Base-by-base conservation (phyloP, 441 rosid species). In the Gossypium gossypioides region DNA sequence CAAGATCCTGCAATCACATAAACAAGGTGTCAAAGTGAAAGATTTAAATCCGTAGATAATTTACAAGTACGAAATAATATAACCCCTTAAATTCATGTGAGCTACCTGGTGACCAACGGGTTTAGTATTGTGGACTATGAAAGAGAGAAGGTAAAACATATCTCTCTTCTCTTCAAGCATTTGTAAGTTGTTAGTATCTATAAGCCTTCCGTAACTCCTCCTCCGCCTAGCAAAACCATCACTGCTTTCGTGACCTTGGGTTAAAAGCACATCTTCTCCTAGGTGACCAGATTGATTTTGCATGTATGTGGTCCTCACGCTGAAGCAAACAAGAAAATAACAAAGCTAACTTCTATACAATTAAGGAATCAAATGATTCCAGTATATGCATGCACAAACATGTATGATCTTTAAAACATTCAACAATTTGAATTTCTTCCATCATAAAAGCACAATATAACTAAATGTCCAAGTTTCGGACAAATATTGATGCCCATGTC, bases 81-180 rank as follows among this genome's bases (percentile, higher is more conserved):
- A 50, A 68, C 15, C n/a, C 32, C 10, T 64, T 48, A 3, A 73
- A 68, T 64, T 40, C 22, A 61, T 12, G n/a, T 25, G 25, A 72
- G 67, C 54, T 82, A 96, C 99, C 98, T 93, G 99, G 78, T 90
- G 99, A 81, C 99, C 99, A 82, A 96, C 97, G 69, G 99, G 99
- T 86, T 90, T 96, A 4, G 97, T 91, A 76, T 96, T 96, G 80
- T 93, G 97, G 72, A 93, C 89, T 76, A 93, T 75, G 76, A 91
- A 89, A 87, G 98, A 93, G 89, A 93, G 92, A 82, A 86, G 79
- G 75, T 81, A 93, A 88, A 93, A 88, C 84, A 88, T 54, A 82
- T 90, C 93, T 88, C 95, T 90, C 96, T 86, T 91, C 84, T 96
- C 97, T 81, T 87, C 85, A 70, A 96, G 93, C 88, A 83, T 85